phyloP scores from a whole-genome alignment of 1,139 yeast species.

The Nakaseomyces glabratus region DNA sequence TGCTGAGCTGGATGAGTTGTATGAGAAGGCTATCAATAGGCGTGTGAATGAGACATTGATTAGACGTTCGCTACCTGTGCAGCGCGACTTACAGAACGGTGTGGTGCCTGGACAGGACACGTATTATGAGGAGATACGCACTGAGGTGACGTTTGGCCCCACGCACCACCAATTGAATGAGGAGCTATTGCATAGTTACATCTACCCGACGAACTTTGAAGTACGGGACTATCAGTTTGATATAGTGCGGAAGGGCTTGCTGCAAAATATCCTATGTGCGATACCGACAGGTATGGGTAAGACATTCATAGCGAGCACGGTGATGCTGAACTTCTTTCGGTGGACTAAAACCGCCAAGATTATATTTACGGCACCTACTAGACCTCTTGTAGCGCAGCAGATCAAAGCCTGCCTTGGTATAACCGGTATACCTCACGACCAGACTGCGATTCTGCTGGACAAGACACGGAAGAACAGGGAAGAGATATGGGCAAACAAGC shows the following conservation, averaged over 20 bases:
- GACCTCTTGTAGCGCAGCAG: conserved; percentile 96
- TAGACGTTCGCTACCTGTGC: conserved; percentile 29
- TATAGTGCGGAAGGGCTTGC: conserved; percentile 65
- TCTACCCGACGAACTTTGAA: conserved; percentile 81
- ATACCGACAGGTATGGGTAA: conserved; percentile 97
- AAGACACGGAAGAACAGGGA: conserved; percentile 55
- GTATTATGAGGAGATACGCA: conserved; percentile 31
- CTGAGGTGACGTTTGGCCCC: conserved; percentile 32
- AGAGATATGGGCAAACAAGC: conserved; percentile 63
- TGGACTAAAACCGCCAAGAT: conserved; percentile 78
- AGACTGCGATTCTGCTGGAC: conserved; percentile 77
- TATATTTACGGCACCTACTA: conserved; percentile 92
- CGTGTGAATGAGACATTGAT: conserved; percentile 27
- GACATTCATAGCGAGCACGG: conserved; percentile 90
- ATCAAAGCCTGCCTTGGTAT: conserved; percentile 86
- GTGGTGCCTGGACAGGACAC: conserved; percentile 27
- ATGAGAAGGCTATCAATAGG: conserved; percentile 30
- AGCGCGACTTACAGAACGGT: conserved; percentile 32
- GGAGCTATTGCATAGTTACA: conserved; percentile 40
- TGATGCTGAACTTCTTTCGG: conserved; percentile 78
- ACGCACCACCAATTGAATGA: conserved; percentile 45
- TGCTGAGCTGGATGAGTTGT: conserved; percentile 29
- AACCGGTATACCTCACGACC: conserved; percentile 69
- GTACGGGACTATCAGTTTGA: conserved; percentile 81
- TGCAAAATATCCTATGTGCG: conserved; percentile 72